Evolutionary conservation across 2,329 filamentous ascomycete species (phyloP).

Genomic region (Dactylonectria macrodidyma): DNA sequence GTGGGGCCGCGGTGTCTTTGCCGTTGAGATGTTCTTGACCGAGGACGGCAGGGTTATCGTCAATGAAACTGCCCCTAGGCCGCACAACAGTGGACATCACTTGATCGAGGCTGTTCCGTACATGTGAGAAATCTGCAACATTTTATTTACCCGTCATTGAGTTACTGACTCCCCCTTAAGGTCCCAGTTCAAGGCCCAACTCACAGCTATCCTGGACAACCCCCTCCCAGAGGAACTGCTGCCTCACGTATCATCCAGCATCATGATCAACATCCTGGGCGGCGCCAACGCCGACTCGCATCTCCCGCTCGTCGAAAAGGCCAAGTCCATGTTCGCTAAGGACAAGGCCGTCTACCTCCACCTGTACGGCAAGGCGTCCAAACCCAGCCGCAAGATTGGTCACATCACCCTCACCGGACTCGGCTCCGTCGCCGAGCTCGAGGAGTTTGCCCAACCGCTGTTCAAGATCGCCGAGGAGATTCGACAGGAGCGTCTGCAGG

Average conservation of each 20-base stretch:
- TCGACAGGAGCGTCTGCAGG: slow-evolving; percentile 66
- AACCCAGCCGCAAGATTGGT: slow-evolving; percentile 93
- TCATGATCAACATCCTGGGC: slow-evolving; percentile 87
- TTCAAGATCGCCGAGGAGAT: slow-evolving; percentile 75
- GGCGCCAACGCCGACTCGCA: slow-evolving; percentile 78
- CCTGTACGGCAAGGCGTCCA: slow-evolving; percentile 91
- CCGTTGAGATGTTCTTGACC: slow-evolving; percentile 95
- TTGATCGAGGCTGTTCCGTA: slow-evolving; percentile 93
- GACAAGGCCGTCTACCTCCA: slow-evolving; percentile 76
- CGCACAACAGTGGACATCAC: slow-evolving; percentile 94
- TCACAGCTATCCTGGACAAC: slow-evolving; percentile 83
- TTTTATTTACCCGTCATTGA: not conserved
- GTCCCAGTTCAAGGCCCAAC: slow-evolving; percentile 93
- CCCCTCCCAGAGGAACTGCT: slow-evolving; percentile 69
- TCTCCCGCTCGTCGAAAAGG: slow-evolving; percentile 62
- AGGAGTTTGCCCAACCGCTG: slow-evolving; percentile 74
- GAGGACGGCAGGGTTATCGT: slow-evolving; percentile 68
- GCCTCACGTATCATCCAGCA: slow-evolving; percentile 73
- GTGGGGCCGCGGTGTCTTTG: slow-evolving; percentile 92
- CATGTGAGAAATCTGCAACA: slow-evolving; percentile 52
- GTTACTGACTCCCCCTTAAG: not conserved
- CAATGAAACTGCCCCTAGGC: slow-evolving; percentile 26
- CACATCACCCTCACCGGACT: slow-evolving; percentile 87
- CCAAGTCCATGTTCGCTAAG: slow-evolving; percentile 59
- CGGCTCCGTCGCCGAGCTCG: slow-evolving; percentile 76